phyloP scores from a whole-genome alignment of 2,329 filamentous ascomycete species.

The Tolypocladium inflatum region DNA sequence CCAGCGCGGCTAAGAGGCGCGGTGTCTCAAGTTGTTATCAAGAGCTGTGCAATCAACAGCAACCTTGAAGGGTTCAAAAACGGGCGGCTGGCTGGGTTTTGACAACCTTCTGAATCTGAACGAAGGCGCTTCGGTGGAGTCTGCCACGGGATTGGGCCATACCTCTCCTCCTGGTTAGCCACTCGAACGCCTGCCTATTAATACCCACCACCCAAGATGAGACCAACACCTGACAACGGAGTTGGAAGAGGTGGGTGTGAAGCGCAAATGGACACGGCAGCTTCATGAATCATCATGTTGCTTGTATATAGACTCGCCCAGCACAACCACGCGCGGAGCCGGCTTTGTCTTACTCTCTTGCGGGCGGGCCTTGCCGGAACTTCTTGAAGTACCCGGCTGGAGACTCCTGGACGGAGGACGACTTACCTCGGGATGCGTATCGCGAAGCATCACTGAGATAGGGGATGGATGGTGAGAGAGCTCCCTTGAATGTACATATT shows the following conservation, averaged over 20 bases:
- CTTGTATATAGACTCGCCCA: neutral
- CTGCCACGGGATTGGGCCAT: neutral
- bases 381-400: neutral
- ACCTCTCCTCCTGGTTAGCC: neutral
- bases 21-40: neutral
- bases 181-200: neutral
- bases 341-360: neutral
- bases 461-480: neutral
- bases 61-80: neutral
- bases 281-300: neutral
- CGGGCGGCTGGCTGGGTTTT: neutral
- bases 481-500: neutral
- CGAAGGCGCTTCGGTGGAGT: neutral
- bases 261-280: neutral
- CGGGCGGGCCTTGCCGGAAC: neutral
- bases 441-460: neutral
- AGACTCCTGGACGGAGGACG: neutral
- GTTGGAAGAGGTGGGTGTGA: neutral
- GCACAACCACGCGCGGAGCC: neutral
- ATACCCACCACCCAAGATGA: neutral
- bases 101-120: neutral
- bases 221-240: neutral
- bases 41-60: neutral
- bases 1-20: neutral
- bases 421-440: neutral